Conservation (phyloP, 2,329 filamentous ascomycete species). For the Xylariomycetidae sp. region DNA sequence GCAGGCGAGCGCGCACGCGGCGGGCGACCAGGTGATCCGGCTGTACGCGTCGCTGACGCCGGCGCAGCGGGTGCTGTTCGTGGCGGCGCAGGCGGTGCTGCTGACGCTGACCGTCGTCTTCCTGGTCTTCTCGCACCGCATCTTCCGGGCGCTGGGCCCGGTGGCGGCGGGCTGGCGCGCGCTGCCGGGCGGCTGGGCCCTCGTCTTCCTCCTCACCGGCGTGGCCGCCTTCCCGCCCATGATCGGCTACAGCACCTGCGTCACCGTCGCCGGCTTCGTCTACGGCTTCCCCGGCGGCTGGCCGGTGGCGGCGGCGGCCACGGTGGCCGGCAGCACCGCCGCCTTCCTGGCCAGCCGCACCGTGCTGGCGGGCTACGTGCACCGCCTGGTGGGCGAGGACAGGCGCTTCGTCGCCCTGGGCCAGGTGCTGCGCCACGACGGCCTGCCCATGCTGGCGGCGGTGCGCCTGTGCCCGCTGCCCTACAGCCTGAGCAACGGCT, state of each 20-base stretch:
- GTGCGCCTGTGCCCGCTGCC: conserved; percentile 89
- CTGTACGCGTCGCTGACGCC: conserved; percentile 52
- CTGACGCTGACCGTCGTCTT: conserved; percentile 58
- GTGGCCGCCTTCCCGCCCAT: conserved; percentile 77
- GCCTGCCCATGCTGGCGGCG: conserved; percentile 81
- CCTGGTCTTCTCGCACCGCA: conserved; percentile 69
- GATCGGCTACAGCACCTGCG: conserved; percentile 76
- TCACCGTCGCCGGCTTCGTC: conserved; percentile 48
- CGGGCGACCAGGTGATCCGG: conserved; percentile 34
- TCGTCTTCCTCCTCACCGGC: conserved; percentile 72
- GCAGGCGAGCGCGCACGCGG: conserved; percentile 37
- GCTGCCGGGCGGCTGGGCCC: conserved; percentile 63
- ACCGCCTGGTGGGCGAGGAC: conserved; percentile 74
- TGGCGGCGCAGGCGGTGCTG: conserved; percentile 42
- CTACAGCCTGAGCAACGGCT: conserved; percentile 89
- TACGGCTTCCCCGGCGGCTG: conserved; percentile 61
- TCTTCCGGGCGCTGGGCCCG: conserved; percentile 72
- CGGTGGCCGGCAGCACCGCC: conserved; percentile 67
- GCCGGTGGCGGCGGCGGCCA: conserved; percentile 75
- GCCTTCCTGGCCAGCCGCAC: conserved; percentile 79
- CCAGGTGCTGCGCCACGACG: conserved; percentile 84
- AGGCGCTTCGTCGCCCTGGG: conserved; percentile 82
- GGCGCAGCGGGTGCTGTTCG: conserved; percentile 55
- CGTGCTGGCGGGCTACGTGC: conserved; percentile 71
- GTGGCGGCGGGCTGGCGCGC: conserved; percentile 71